These are phyloP conservation scores for Apiospora hydei DNA, from an alignment of 2,329 filamentous ascomycete genomes.

Conservation along the genomic window DNA sequence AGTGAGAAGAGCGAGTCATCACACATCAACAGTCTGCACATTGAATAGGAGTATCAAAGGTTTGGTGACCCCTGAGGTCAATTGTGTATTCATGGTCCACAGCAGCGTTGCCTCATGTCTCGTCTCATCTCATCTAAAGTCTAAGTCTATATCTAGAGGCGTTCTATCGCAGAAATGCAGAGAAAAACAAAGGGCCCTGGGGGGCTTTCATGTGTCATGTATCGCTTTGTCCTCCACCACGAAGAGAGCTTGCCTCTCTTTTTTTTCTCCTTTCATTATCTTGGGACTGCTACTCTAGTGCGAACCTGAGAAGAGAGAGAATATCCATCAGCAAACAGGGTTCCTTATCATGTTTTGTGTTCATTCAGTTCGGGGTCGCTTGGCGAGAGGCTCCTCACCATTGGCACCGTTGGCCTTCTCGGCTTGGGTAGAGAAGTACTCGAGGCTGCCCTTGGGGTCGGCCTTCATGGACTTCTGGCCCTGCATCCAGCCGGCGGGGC, in stretches of 20 bases:
- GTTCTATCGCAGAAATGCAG: slow-evolving; percentile 17
- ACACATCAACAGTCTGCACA: neutral
- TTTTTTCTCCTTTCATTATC: neutral
- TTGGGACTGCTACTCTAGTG: slow-evolving; percentile 4
- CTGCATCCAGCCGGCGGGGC: slow-evolving; percentile 58
- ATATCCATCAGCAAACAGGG: slow-evolving; percentile 17
- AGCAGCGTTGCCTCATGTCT: slow-evolving; percentile 21
- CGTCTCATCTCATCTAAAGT: slow-evolving; percentile 21
- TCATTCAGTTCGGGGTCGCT: slow-evolving; percentile 15
- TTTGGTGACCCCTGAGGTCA: neutral
- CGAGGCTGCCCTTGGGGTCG: slow-evolving; percentile 57
- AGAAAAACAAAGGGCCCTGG: slow-evolving; percentile 7
- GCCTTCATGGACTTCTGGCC: slow-evolving; percentile 59
- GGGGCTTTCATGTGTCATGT: neutral
- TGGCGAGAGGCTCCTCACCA: slow-evolving; percentile 12
- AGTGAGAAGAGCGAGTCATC: too few species aligned
- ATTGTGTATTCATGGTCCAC: slow-evolving; percentile 21
- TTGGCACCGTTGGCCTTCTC: slow-evolving; percentile 16
- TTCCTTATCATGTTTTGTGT: neutral
- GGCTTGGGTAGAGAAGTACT: slow-evolving; percentile 50
- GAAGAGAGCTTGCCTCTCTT: neutral
- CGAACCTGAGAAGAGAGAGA: slow-evolving; percentile 6
- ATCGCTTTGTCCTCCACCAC: neutral
- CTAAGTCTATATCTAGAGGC: slow-evolving; percentile 13
- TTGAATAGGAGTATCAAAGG: neutral